These are phyloP conservation scores for Coelastrella sp. DNA, from an alignment of 139 green algal genomes.

Conservation along the genomic window DNA sequence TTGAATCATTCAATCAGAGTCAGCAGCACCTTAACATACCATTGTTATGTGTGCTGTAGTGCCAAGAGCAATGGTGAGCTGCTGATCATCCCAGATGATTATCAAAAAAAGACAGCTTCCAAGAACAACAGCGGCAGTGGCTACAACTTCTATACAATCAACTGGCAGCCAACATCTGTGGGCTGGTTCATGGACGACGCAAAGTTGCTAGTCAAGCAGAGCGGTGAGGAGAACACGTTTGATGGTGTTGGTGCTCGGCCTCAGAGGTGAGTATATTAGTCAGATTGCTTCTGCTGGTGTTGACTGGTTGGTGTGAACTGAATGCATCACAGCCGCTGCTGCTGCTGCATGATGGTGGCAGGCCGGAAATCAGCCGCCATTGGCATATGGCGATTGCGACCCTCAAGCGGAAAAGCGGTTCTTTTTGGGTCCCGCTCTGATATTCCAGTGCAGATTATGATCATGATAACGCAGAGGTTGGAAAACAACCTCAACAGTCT, in stretches of 20 bases:
- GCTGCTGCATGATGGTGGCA: too few species aligned
- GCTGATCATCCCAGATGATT: background rate
- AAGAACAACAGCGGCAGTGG: background rate
- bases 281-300: too few species aligned
- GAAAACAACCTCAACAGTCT: too few species aligned
- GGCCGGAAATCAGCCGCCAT: too few species aligned
- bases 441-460: too few species aligned
- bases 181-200: background rate
- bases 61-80: conserved; percentile 5
- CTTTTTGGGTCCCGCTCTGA: too few species aligned
- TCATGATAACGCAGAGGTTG: too few species aligned
- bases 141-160: conserved; percentile 10
- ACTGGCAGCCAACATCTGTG: conserved; percentile 5
- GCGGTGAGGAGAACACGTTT: background rate
- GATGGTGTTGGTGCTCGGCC: background rate
- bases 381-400: too few species aligned
- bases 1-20: too few species aligned
- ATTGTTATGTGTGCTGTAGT: background rate
- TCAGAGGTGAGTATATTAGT: background rate
- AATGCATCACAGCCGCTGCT: too few species aligned
- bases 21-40: background rate
- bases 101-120: background rate
- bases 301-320: too few species aligned
- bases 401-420: too few species aligned
- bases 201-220: background rate